A percentile compares a stretch with the other conserved stretches of the same genome.
These are phyloP conservation scores for Parasitella parasitica DNA, from an alignment of 371 early-diverging fungal species.

Conservation along the genomic window DNA sequence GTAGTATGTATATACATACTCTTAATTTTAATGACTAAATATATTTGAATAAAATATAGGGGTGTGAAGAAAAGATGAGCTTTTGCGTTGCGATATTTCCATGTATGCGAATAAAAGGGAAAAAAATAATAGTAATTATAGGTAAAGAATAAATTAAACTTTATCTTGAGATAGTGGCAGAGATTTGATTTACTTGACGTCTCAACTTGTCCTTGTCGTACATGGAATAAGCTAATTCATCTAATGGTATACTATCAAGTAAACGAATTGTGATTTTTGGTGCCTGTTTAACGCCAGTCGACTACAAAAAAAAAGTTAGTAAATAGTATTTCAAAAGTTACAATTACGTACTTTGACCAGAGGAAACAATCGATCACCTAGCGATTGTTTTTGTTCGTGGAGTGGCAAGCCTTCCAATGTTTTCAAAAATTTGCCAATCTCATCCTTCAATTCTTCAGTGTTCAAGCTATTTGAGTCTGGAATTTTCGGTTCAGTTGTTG, in stretches of 20 bases:
- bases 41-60: no score
- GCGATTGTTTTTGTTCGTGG: conserved; percentile 38
- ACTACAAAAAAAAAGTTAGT: conserved; percentile 14
- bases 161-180: not conserved
- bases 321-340: not conserved
- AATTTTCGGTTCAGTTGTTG: not conserved
- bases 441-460: conserved; percentile 12
- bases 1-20: no score
- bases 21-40: no score
- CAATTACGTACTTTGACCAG: conserved; percentile 39
- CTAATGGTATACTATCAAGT: conserved; percentile 45
- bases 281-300: conserved; percentile 36
- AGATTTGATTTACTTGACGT: conserved; percentile 6
- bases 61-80: no score
- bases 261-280: conserved; percentile 49
- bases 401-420: conserved; percentile 25
- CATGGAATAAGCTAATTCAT: conserved; percentile 51
- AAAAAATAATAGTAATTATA: no score
- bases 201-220: conserved; percentile 32
- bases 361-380: conserved; percentile 45
- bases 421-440: conserved; percentile 29
- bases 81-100: no score
- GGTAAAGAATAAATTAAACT: not conserved
- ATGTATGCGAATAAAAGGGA: no score
- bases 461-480: not conserved